A percentile compares a stretch with the other conserved stretches of the same genome.
These are phyloP conservation scores for Coemansia sp. DNA, from an alignment of 192 early-diverging fungal genomes.

Conservation along the genomic window DNA sequence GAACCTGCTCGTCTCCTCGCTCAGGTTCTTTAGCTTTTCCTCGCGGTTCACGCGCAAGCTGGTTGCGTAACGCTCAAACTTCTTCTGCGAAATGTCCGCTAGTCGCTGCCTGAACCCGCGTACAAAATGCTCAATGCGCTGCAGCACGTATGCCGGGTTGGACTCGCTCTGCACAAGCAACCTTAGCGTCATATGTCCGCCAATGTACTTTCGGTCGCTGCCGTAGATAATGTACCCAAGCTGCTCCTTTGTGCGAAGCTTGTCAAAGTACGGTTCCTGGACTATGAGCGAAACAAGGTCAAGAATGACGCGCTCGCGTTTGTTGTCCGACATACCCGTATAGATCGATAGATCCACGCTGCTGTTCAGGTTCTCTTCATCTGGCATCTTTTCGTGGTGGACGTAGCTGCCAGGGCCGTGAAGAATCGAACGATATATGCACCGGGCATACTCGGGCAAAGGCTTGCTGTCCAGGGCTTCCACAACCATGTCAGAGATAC, in stretches of 20 bases:
- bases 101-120: constrained; percentile 58
- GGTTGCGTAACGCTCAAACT: constrained; percentile 67
- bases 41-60: constrained; percentile 65
- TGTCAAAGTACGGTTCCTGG: constrained; percentile 90
- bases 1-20: constrained; percentile 65
- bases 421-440: constrained; percentile 37
- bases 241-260: constrained; percentile 90
- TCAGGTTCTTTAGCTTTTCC: constrained; percentile 79
- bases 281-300: constrained; percentile 80
- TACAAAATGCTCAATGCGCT: constrained; percentile 80
- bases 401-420: constrained; percentile 38
- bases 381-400: constrained; percentile 55
- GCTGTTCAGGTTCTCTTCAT: constrained; percentile 85
- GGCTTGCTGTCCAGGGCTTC: constrained; percentile 62
- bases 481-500: constrained; percentile 62
- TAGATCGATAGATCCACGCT: constrained; percentile 86
- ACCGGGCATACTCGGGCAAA: constrained; percentile 56
- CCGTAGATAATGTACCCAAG: constrained; percentile 72
- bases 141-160: constrained; percentile 78
- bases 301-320: constrained; percentile 64
- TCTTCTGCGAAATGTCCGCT: constrained; percentile 63
- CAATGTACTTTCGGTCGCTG: constrained; percentile 63
- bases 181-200: constrained; percentile 76
- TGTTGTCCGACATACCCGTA: constrained; percentile 72
- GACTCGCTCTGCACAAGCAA: constrained; percentile 88